These are phyloP conservation scores for Moricandia moricandioides DNA, from an alignment of 345 rosid genomes.

Conservation along the genomic window DNA sequence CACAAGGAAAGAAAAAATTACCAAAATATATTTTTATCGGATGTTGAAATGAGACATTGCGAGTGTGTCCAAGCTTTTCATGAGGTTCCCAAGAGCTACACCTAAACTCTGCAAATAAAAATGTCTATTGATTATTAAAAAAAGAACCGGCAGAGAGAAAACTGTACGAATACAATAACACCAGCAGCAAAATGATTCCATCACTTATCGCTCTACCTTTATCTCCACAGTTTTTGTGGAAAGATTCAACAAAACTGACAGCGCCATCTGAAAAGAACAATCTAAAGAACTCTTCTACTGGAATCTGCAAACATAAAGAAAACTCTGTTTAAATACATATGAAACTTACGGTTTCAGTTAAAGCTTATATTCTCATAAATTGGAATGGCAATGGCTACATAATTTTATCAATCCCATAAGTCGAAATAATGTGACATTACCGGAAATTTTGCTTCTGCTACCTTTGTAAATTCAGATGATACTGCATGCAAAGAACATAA, in stretches of 20 bases:
- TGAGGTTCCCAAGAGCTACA: conserved; percentile 76
- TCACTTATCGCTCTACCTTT: conserved; percentile 57
- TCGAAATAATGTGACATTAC: conserved; percentile 45
- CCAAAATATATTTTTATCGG: conserved; percentile 96
- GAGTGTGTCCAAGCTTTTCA: conserved; percentile 70
- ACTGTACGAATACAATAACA: neutral
- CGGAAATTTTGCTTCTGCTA: conserved; percentile 76
- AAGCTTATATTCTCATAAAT: conserved; percentile 1
- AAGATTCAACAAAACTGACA: conserved; percentile 60
- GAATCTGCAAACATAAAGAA: conserved; percentile 55
- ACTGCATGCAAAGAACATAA: conserved; percentile 61
- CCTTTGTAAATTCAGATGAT: conserved; percentile 57
- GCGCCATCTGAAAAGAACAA: conserved; percentile 75
- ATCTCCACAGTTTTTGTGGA: conserved; percentile 82
- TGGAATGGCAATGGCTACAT: conserved; percentile 3
- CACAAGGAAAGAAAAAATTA: conserved; percentile 34
- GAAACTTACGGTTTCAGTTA: conserved; percentile 9
- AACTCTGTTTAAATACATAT: neutral
- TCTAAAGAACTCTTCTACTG: conserved; percentile 73
- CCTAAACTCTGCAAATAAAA: conserved; percentile 60
- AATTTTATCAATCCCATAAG: conserved; percentile 5
- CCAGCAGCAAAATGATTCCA: conserved; percentile 18
- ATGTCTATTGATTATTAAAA: neutral
- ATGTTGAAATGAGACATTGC: conserved; percentile 85
- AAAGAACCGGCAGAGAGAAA: neutral